These are phyloP conservation scores for Pseudotulostoma volvatum DNA, from an alignment of 495 filamentous ascomycete genomes.

Conservation along the genomic window DNA sequence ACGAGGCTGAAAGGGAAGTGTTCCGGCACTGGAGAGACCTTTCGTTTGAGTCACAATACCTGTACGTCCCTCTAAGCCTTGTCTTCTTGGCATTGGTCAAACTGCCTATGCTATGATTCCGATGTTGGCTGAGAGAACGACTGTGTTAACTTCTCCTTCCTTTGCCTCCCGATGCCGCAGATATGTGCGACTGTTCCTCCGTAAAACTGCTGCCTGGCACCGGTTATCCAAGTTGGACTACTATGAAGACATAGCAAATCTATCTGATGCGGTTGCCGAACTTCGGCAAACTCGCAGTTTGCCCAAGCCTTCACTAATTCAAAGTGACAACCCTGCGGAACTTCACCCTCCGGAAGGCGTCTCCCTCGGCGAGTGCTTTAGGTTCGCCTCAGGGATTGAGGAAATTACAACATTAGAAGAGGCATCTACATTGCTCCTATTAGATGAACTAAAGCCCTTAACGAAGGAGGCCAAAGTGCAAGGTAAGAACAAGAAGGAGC, in stretches of 20 bases:
- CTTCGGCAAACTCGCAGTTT: constrained; percentile 32
- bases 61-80: constrained; percentile 46
- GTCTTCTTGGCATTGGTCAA: too few relatives aligned
- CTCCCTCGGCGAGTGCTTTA: constrained; percentile 36
- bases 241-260: constrained; percentile 66
- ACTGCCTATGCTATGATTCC: too few relatives aligned
- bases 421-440: constrained; percentile 57
- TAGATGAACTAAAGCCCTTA: constrained; percentile 74
- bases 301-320: constrained; percentile 15
- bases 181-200: constrained; percentile 86
- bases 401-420: constrained; percentile 70
- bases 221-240: constrained; percentile 62
- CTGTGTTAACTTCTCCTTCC: too few relatives aligned
- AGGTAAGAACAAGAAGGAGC: constrained; percentile 77
- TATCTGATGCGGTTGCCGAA: constrained; percentile 42
- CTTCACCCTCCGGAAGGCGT: constrained; percentile 26
- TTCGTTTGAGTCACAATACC: constrained; percentile 76
- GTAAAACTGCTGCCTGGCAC: constrained; percentile 92
- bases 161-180: constrained; percentile 18
- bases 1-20: constrained; percentile 58
- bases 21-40: constrained; percentile 61
- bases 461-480: constrained; percentile 77
- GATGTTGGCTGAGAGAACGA: too few relatives aligned
- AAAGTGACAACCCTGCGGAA: constrained; percentile 30
- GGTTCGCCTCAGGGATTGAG: constrained; percentile 66